A percentile compares a stretch with the other conserved stretches of the same genome.
These are phyloP conservation scores for Balamuthia mandrillaris DNA, from an alignment of 208 protist species.

Conservation along the genomic window DNA sequence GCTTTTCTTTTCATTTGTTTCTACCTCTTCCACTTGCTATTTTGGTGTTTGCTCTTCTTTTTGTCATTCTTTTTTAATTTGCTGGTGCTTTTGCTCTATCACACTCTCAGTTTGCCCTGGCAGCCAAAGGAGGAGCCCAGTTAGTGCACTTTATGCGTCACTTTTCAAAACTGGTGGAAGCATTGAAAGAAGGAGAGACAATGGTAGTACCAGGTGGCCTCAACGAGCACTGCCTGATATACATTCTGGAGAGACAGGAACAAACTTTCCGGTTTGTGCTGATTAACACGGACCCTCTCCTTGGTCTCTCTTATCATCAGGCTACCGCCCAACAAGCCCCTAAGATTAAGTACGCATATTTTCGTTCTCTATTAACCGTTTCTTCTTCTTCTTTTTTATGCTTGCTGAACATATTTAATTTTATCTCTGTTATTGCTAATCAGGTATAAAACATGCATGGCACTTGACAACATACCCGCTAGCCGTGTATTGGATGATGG, in stretches of 20 bases:
- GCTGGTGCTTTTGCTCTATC: neutral
- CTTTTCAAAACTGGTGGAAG: constrained; percentile 35
- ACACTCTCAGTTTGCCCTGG: constrained; percentile 17
- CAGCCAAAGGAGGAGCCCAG: constrained; percentile 26
- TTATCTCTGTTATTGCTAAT: neutral
- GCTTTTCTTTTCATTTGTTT: too few species aligned
- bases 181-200: constrained; percentile 36
- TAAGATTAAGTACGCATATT: constrained; percentile 43
- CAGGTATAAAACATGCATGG: constrained; percentile 43
- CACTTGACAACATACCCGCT: constrained; percentile 11
- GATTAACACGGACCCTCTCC: constrained; percentile 25
- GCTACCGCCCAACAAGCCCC: constrained; percentile 29
- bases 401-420: neutral
- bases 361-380: neutral
- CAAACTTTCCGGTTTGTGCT: constrained; percentile 38
- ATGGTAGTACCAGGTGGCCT: constrained; percentile 38
- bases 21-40: too few species aligned
- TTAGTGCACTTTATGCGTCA: constrained; percentile 22
- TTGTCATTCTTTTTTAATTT: neutral
- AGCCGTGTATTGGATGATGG: constrained; percentile 10
- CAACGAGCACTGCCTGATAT: constrained; percentile 34
- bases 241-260: constrained; percentile 24
- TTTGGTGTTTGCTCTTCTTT: too few species aligned
- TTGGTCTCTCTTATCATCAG: constrained; percentile 14
- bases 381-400: neutral